phyloP scores from a whole-genome alignment of 352 stramenopile species.

The Peronospora destructor region DNA sequence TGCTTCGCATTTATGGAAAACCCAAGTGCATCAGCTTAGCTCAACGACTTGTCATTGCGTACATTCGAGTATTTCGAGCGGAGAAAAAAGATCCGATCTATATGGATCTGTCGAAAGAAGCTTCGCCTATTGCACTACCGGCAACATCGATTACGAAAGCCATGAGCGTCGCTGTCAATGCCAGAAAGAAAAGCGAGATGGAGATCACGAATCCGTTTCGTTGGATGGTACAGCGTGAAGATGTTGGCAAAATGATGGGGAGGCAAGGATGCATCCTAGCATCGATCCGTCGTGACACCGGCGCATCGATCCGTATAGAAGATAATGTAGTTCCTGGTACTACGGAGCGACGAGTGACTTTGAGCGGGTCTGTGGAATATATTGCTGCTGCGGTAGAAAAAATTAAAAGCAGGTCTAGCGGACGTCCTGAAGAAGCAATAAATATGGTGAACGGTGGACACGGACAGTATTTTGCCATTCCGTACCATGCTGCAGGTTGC shows the following conservation, averaged over 20 bases:
- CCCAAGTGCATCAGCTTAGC: constrained; percentile 52
- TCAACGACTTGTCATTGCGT: constrained; percentile 51
- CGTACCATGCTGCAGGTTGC: constrained; percentile 35
- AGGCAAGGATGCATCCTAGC: constrained; percentile 35
- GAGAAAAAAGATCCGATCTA: constrained; percentile 52
- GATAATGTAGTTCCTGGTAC: constrained; percentile 37
- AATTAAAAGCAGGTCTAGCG: constrained; percentile 41
- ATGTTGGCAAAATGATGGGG: constrained; percentile 64
- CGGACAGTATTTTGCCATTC: constrained; percentile 63
- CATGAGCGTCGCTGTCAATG: constrained; percentile 28
- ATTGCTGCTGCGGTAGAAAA: constrained; percentile 32
- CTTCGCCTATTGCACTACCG: constrained; percentile 26
- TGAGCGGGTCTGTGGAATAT: constrained; percentile 28
- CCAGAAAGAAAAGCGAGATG: constrained; percentile 15
- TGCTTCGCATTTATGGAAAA: constrained; percentile 56
- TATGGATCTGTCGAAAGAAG: constrained; percentile 26
- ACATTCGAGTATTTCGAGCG: constrained; percentile 39
- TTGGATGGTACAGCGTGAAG: constrained; percentile 45
- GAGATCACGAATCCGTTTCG: constrained; percentile 28
- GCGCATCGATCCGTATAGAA: constrained; percentile 41
- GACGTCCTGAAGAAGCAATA: constrained; percentile 27
- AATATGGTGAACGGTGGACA: constrained; percentile 23
- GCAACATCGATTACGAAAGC: constrained; percentile 36
- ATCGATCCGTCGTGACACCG: constrained; percentile 37
- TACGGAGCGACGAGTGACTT: constrained; percentile 40